These are phyloP conservation scores for Tulasnella sp. DNA, from an alignment of 768 basidiomycete species.

Conservation along the genomic window DNA sequence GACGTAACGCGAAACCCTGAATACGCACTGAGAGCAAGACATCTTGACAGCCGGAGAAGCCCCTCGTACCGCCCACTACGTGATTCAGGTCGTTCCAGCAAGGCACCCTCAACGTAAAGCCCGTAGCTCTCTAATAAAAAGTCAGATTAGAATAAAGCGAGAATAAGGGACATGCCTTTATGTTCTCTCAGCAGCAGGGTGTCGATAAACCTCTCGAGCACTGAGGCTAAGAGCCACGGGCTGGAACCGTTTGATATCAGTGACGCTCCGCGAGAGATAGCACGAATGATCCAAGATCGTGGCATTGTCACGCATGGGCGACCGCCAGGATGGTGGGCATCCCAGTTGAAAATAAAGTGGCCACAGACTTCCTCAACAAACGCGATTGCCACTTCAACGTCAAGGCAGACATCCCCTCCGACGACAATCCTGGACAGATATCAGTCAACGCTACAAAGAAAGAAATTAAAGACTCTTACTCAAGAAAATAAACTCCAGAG, in stretches of 20 bases:
- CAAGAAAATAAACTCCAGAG: too few species aligned
- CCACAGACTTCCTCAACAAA: constrained; percentile 16
- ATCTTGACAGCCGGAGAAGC: neutral
- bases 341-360: neutral
- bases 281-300: constrained; percentile 11
- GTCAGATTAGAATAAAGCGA: too few species aligned
- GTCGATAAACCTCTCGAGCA: neutral
- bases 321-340: neutral
- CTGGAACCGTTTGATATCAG: neutral
- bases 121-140: neutral
- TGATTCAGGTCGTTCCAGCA: too few species aligned
- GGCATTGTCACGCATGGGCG: neutral
- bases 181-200: neutral
- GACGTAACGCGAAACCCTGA: neutral
- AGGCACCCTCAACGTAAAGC: neutral
- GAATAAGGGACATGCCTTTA: neutral
- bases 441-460: neutral
- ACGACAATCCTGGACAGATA: neutral
- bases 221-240: neutral
- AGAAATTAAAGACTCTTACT: too few species aligned
- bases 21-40: neutral
- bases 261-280: neutral
- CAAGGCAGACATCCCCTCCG: neutral
- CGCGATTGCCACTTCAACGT: neutral
- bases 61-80: neutral